phyloP scores from a whole-genome alignment of 352 stramenopile genomes.

The Bremia lactucae region DNA sequence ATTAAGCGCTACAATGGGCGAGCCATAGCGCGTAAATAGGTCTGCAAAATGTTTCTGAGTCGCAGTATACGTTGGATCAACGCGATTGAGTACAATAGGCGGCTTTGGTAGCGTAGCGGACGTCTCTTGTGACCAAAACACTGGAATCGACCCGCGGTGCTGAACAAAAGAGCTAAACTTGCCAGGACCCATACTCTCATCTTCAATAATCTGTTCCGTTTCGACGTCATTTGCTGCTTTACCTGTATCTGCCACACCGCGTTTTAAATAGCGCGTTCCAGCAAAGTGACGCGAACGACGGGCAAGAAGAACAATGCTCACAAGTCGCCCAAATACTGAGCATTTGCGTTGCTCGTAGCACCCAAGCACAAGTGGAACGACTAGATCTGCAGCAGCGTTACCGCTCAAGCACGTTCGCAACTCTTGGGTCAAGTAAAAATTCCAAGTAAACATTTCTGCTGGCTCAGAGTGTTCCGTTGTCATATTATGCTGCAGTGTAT shows the following conservation, averaged over 20 bases:
- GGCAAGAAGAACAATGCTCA: slow-evolving; percentile 95
- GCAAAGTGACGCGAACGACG: slow-evolving; percentile 96
- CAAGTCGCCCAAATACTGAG: slow-evolving; percentile 90
- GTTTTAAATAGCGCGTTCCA: slow-evolving; percentile 97
- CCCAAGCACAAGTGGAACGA: slow-evolving; percentile 89
- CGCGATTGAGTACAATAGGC: slow-evolving; percentile 93
- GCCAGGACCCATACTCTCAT: slow-evolving; percentile 79
- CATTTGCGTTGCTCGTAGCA: slow-evolving; percentile 96
- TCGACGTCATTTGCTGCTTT: slow-evolving; percentile 99
- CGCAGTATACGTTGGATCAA: slow-evolving; percentile 94
- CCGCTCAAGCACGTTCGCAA: slow-evolving; percentile 80
- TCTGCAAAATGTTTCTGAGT: slow-evolving; percentile 91
- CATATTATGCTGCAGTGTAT: slow-evolving; percentile 97
- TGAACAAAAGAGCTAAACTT: slow-evolving; percentile 97
- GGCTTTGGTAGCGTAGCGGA: slow-evolving; percentile 96
- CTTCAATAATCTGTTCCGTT: slow-evolving; percentile 94
- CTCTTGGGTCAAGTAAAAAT: slow-evolving; percentile 92
- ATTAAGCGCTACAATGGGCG: slow-evolving; percentile 95
- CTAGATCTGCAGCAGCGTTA: slow-evolving; percentile 71
- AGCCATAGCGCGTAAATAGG: slow-evolving; percentile 93
- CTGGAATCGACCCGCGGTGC: slow-evolving; percentile 97
- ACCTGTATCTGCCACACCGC: slow-evolving; percentile 93
- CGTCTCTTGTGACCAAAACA: slow-evolving; percentile 98
- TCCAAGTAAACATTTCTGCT: slow-evolving; percentile 96
- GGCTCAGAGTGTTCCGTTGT: slow-evolving; percentile 62